Evolutionary conservation across 1,284 basidiomycete species (phyloP).

Genomic region (Moesziomyces antarcticus): DNA sequence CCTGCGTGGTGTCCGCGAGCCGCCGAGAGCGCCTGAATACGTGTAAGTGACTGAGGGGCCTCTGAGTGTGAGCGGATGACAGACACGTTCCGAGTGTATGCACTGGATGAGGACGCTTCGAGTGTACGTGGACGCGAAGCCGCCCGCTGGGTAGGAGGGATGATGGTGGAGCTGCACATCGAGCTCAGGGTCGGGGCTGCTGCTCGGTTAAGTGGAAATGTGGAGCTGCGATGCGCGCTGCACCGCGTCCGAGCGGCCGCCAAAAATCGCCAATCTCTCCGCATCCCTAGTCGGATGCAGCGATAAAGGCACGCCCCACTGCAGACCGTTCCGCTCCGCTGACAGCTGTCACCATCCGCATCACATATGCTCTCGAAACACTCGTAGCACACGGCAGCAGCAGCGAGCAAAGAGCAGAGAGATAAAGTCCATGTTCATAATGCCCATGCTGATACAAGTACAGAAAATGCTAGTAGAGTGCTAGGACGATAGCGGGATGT

Average conservation of each 20-base stretch:
- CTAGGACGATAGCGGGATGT: slow-evolving; percentile 4
- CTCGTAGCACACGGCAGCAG: background rate
- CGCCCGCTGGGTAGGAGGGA: background rate
- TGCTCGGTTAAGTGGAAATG: slow-evolving; percentile 4
- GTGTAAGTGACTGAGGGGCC: too few species aligned
- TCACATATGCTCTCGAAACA: background rate
- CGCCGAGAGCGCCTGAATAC: too few species aligned
- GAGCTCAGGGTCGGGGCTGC: slow-evolving; percentile 7
- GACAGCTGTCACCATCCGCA: too few species aligned
- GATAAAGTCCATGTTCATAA: slow-evolving; percentile 17
- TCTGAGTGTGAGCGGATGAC: background rate
- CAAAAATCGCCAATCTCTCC: too few species aligned
- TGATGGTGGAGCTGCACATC: slow-evolving; percentile 13
- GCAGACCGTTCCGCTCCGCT: too few species aligned
- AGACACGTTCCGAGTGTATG: background rate
- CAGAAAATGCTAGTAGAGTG: slow-evolving; percentile 16
- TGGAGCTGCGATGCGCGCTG: slow-evolving; percentile 6
- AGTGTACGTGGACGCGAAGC: too few species aligned
- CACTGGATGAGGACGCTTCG: too few species aligned
- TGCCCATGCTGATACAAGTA: slow-evolving; percentile 33
- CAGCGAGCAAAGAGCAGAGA: background rate
- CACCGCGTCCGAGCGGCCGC: too few species aligned
- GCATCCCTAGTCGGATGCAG: too few species aligned
- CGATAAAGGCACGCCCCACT: too few species aligned
- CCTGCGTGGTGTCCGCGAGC: too few species aligned